Conservation (phyloP, 2,329 filamentous ascomycete genomes). For the Podosphaera fusca region DNA sequence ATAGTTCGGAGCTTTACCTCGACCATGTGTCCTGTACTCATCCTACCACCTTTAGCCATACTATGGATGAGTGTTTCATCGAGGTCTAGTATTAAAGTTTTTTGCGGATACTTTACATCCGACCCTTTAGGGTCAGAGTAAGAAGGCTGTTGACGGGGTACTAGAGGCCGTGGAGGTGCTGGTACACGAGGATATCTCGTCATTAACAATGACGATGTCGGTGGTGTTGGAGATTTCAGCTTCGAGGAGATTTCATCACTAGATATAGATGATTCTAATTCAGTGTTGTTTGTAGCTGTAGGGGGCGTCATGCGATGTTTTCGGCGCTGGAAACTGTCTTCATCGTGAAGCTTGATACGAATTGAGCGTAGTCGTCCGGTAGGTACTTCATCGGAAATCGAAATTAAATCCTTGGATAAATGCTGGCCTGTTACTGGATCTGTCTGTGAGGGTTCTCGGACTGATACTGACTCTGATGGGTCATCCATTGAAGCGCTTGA, state of each 20-base stretch:
- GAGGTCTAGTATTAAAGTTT: slow-evolving; percentile 84
- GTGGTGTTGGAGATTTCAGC: slow-evolving; percentile 83
- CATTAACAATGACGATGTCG: slow-evolving; percentile 40
- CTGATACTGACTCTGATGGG: slow-evolving; percentile 41
- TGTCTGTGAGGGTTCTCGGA: slow-evolving; percentile 19
- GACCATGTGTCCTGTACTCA: slow-evolving; percentile 96
- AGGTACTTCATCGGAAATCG: slow-evolving; percentile 37
- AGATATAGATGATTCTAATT: slow-evolving; percentile 15
- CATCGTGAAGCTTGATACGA: slow-evolving; percentile 69
- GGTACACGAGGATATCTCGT: slow-evolving; percentile 83
- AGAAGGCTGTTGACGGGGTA: slow-evolving; percentile 73
- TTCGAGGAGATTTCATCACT: slow-evolving; percentile 41
- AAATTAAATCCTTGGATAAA: slow-evolving; percentile 38
- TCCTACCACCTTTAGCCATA: slow-evolving; percentile 85
- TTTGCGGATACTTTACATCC: slow-evolving; percentile 38
- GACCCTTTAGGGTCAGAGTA: slow-evolving; percentile 38
- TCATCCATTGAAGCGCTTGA: slow-evolving; percentile 35
- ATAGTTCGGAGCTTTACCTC: slow-evolving; percentile 71
- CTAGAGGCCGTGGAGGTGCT: slow-evolving; percentile 67
- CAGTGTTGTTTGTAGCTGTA: slow-evolving; percentile 20
- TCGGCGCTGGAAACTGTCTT: slow-evolving; percentile 49
- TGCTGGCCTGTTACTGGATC: slow-evolving; percentile 20
- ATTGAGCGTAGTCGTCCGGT: slow-evolving; percentile 52
- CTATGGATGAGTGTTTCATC: slow-evolving; percentile 97
- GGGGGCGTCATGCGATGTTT: slow-evolving; percentile 42